Conservation (phyloP, 2,329 filamentous ascomycete species). For the Fusarium phyllophilum region DNA sequence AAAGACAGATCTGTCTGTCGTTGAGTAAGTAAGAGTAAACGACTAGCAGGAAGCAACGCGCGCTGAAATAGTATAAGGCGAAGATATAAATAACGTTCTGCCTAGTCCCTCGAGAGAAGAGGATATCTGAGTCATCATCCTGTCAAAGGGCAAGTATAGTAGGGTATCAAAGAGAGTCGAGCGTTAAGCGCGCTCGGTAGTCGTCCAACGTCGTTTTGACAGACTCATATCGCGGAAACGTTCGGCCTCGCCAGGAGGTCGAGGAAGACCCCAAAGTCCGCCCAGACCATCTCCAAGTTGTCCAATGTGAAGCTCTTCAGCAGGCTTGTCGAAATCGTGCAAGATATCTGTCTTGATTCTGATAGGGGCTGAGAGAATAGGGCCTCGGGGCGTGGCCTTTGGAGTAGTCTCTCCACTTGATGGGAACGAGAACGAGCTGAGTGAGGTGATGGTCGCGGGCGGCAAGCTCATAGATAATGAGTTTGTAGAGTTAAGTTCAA, state of each 20-base stretch:
- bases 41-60: conserved; percentile 36
- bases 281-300: conserved; percentile 52
- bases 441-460: conserved; percentile 33
- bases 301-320: conserved; percentile 47
- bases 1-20: conserved; percentile 37
- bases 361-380: conserved; percentile 50
- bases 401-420: conserved; percentile 30
- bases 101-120: conserved; percentile 1
- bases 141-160: conserved; percentile 9
- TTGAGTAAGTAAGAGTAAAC: conserved; percentile 18
- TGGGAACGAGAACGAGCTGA: conserved; percentile 35
- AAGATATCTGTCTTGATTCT: conserved; percentile 48
- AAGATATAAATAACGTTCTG: conserved; percentile 15
- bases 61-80: conserved; percentile 34
- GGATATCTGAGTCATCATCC: conserved; percentile 22
- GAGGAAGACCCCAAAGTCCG: conserved; percentile 58
- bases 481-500: conserved; percentile 31
- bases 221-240: conserved; percentile 57
- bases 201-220: conserved; percentile 66
- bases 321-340: conserved; percentile 43
- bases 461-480: conserved; percentile 36
- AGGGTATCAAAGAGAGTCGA: conserved; percentile 5
- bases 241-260: conserved; percentile 58
- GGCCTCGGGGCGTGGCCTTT: conserved; percentile 39
- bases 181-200: conserved; percentile 56